phyloP scores from a whole-genome alignment of 129 eudicot species.

The Helianthus annuus region DNA sequence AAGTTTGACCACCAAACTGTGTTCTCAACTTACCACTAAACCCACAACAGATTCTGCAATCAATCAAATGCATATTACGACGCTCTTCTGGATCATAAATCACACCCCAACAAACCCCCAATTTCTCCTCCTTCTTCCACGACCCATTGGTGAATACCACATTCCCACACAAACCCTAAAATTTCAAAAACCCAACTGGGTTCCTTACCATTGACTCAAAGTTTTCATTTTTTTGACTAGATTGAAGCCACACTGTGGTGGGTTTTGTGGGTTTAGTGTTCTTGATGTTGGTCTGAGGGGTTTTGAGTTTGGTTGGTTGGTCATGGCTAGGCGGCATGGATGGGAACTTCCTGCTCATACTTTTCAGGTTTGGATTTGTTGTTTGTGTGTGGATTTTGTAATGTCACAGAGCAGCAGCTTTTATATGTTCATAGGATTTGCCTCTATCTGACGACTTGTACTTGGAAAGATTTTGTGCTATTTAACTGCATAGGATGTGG shows the following conservation, averaged over 20 bases:
- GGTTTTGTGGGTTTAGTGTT: neutral
- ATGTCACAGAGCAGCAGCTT: neutral
- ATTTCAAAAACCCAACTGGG: neutral
- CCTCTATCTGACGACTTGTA: neutral
- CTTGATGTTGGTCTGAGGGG: neutral
- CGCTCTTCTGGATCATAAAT: too few species aligned
- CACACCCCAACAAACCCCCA: too few species aligned
- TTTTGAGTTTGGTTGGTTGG: neutral
- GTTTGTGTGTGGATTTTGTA: neutral
- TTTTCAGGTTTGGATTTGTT: slow-evolving; percentile 53
- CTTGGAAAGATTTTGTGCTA: neutral
- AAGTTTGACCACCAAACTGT: too few species aligned
- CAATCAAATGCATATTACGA: too few species aligned
- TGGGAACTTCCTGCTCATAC: slow-evolving; percentile 99
- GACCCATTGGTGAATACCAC: too few species aligned
- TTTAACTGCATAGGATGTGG: too few species aligned
- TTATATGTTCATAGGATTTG: neutral
- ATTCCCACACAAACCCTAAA: too few species aligned
- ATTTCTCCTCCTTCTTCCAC: too few species aligned
- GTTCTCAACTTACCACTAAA: too few species aligned
- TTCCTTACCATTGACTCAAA: neutral
- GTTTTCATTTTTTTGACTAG: too few species aligned
- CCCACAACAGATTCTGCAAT: too few species aligned
- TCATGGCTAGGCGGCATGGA: slow-evolving; percentile 93
- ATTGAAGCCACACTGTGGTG: too few species aligned